Evolutionary conservation across 176 grass and related monocot genomes (phyloP).

Genomic region (Cenchrus americanus): DNA sequence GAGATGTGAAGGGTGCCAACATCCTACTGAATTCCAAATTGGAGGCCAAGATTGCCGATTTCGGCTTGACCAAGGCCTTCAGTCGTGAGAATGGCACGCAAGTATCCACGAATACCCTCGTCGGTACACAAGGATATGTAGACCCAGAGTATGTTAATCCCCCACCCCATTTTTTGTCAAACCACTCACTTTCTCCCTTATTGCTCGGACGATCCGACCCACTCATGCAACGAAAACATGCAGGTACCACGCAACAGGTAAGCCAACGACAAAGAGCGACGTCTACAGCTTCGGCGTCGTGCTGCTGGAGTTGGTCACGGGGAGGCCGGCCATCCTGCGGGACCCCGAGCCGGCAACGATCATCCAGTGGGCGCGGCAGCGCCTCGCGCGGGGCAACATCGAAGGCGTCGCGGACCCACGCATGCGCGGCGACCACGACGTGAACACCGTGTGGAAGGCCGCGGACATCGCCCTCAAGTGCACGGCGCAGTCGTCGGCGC

Average conservation of each 20-base stretch:
- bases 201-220: too few species aligned
- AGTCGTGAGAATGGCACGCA: neutral
- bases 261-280: conserved; percentile 45
- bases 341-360: conserved; percentile 18
- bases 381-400: conserved; percentile 43
- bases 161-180: too few species aligned
- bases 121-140: conserved; percentile 57
- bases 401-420: conserved; percentile 41
- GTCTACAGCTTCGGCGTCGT: conserved; percentile 58
- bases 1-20: conserved; percentile 67
- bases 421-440: conserved; percentile 37
- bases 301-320: conserved; percentile 38
- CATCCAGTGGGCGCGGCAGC: conserved; percentile 48
- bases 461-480: conserved; percentile 64
- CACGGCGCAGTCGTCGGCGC: conserved; percentile 2
- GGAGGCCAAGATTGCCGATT: conserved; percentile 77
- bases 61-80: conserved; percentile 57
- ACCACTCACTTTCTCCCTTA: neutral
- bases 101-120: conserved; percentile 23
- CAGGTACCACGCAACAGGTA: neutral
- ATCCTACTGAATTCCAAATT: conserved; percentile 53
- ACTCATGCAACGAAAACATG: too few species aligned
- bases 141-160: conserved; percentile 56
- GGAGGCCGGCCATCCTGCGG: conserved; percentile 10
- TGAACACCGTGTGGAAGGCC: conserved; percentile 57